These are phyloP conservation scores for Kwoniella dendrophila DNA, from an alignment of 768 basidiomycete genomes.

Conservation along the genomic window DNA sequence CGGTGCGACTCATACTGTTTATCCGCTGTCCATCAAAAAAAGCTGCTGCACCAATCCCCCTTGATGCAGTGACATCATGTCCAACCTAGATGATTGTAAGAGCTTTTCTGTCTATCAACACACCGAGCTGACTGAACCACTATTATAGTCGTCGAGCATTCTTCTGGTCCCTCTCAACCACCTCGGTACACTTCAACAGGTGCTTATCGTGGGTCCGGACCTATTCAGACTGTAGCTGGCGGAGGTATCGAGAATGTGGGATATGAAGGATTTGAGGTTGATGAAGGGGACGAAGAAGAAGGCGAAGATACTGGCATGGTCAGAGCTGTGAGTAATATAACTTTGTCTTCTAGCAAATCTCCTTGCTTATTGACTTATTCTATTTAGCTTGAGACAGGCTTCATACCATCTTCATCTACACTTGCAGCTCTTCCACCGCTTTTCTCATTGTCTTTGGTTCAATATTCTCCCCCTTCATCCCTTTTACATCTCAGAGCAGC, in stretches of 20 bases:
- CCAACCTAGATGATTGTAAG: slow-evolving; percentile 48
- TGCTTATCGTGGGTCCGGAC: slow-evolving; percentile 24
- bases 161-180: slow-evolving; percentile 61
- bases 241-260: slow-evolving; percentile 60
- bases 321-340: slow-evolving; percentile 59
- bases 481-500: slow-evolving; percentile 79
- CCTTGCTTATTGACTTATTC: slow-evolving; percentile 38
- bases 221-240: slow-evolving; percentile 54
- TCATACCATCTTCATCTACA: slow-evolving; percentile 48
- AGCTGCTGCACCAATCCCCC: too few species aligned
- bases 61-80: too few species aligned
- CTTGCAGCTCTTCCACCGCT: slow-evolving; percentile 35
- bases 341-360: neutral
- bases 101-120: neutral
- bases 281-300: slow-evolving; percentile 60
- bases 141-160: slow-evolving; percentile 79
- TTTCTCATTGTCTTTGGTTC: slow-evolving; percentile 62
- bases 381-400: slow-evolving; percentile 56
- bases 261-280: slow-evolving; percentile 87
- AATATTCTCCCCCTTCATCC: slow-evolving; percentile 83
- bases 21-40: too few species aligned
- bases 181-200: slow-evolving; percentile 27
- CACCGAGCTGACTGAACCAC: neutral
- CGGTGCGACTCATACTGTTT: too few species aligned
- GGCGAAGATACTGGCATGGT: slow-evolving; percentile 58